These are phyloP conservation scores for Stachybotrys chlorohalonatus DNA, from an alignment of 2,329 filamentous ascomycete genomes.

Conservation along the genomic window DNA sequence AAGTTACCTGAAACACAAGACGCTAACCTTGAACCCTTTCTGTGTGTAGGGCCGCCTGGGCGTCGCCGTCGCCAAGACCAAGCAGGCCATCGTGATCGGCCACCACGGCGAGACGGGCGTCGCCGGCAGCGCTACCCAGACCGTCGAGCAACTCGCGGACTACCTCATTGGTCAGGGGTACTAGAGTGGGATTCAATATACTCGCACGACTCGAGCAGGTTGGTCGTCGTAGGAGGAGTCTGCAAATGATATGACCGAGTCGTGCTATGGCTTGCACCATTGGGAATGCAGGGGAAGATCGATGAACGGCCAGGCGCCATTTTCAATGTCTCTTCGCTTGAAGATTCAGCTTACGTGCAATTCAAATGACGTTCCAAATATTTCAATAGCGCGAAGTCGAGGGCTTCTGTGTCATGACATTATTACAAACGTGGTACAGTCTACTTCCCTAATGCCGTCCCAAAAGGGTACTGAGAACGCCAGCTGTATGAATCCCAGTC, in stretches of 20 bases:
- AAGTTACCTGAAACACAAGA: background rate
- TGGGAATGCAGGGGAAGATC: constrained; percentile 10
- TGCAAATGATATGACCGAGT: constrained; percentile 6
- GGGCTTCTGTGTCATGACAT: background rate
- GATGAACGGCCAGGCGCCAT: constrained; percentile 11
- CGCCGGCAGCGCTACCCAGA: constrained; percentile 67
- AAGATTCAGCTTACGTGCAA: constrained; percentile 19
- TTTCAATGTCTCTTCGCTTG: constrained; percentile 12
- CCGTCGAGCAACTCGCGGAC: constrained; percentile 76
- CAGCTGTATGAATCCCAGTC: background rate
- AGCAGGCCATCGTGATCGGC: constrained; percentile 77
- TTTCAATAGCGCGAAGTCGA: background rate
- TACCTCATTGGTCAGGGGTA: constrained; percentile 76
- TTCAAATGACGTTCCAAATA: constrained; percentile 5
- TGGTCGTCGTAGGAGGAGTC: background rate
- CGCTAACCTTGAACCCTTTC: background rate
- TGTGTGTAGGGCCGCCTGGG: constrained; percentile 60
- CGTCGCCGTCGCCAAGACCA: constrained; percentile 76
- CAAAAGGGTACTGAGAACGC: background rate
- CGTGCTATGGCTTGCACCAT: constrained; percentile 6
- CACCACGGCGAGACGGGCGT: constrained; percentile 71
- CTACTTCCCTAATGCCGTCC: background rate
- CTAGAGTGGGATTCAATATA: constrained; percentile 35
- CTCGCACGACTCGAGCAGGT: background rate
- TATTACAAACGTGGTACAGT: background rate